These are phyloP conservation scores for Parascedosporium putredinis DNA, from an alignment of 2,329 filamentous ascomycete species.

Conservation along the genomic window DNA sequence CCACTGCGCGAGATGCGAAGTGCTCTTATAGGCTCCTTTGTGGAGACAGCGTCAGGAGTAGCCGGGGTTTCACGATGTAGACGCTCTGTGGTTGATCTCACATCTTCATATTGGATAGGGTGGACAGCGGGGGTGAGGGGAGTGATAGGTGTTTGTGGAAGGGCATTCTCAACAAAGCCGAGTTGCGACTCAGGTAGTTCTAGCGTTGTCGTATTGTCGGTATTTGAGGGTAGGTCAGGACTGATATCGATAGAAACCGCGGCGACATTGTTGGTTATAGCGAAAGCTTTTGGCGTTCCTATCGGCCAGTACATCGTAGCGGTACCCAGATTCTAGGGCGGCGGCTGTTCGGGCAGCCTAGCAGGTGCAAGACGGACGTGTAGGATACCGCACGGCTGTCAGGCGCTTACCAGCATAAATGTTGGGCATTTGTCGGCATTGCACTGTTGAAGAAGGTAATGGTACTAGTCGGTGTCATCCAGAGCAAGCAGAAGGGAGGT, in stretches of 20 bases:
- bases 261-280: slow-evolving; percentile 57
- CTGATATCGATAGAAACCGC: slow-evolving; percentile 40
- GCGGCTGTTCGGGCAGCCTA: no score
- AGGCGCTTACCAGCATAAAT: background rate
- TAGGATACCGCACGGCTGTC: no score
- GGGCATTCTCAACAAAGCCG: no score
- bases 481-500: no score
- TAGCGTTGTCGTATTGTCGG: background rate
- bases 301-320: slow-evolving; percentile 76
- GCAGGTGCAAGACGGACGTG: no score
- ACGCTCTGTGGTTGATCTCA: slow-evolving; percentile 17
- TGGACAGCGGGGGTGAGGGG: slow-evolving; percentile 48
- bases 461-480: no score
- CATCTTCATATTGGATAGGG: slow-evolving; percentile 45
- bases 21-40: slow-evolving; percentile 58
- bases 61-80: slow-evolving; percentile 16
- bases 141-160: slow-evolving; percentile 39
- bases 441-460: background rate
- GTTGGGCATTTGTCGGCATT: background rate
- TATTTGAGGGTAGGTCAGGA: slow-evolving; percentile 28
- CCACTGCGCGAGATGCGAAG: slow-evolving; percentile 70
- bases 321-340: no score
- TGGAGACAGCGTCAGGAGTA: slow-evolving; percentile 25
- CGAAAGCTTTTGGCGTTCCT: slow-evolving; percentile 73
- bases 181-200: background rate